Percentiles rank a stretch among this genome's conserved stretches.
Conservation (phyloP, 306 rosid species). For the Macrotyloma uniflorum region DNA sequence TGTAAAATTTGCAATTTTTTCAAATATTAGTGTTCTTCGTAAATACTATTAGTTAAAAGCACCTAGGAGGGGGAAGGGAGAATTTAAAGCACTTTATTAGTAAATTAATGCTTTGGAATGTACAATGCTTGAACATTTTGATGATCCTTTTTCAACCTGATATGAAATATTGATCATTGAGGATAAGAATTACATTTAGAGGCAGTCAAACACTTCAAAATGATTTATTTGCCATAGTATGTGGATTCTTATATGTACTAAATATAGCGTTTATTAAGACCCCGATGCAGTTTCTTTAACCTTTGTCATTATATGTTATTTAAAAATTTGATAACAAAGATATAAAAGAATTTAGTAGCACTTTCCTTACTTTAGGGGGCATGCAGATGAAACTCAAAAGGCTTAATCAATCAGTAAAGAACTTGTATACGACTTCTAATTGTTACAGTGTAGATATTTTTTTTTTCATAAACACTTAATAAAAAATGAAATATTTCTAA, state of each 20-base stretch:
- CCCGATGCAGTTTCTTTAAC: neutral
- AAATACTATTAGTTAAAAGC: neutral
- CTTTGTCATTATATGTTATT: neutral
- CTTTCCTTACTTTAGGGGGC: neutral
- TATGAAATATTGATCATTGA: neutral
- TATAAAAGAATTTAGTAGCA: neutral
- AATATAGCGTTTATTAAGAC: neutral
- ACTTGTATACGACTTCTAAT: too few relatives aligned
- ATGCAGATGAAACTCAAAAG: neutral
- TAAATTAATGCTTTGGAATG: too few relatives aligned
- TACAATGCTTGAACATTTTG: neutral
- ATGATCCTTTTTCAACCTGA: neutral
- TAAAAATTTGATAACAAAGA: neutral
- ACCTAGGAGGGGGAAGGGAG: neutral
- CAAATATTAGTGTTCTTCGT: neutral
- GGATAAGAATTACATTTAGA: neutral
- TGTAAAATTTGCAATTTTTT: neutral
- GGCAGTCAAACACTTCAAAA: neutral
- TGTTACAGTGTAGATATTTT: too few relatives aligned
- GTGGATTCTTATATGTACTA: neutral
- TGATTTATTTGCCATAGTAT: neutral
- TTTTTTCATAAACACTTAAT: too few relatives aligned
- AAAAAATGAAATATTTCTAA: neutral
- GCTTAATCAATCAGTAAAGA: too few relatives aligned
- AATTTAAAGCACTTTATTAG: neutral